Evolutionary conservation across 495 filamentous ascomycete species (phyloP).

Genomic region (Xylaria telfairii): DNA sequence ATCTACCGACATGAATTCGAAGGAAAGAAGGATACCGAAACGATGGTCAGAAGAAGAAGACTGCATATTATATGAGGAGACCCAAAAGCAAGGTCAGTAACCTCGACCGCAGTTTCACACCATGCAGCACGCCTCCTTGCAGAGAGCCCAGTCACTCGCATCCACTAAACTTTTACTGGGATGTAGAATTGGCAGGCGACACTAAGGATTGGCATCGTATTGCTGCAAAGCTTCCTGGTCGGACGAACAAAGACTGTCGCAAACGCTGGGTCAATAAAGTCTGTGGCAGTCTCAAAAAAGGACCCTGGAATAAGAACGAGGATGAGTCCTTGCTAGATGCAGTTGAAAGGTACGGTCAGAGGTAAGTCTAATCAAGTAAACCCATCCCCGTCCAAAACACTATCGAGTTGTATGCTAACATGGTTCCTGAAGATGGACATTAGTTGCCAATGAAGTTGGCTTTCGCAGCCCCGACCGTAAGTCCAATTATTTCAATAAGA

Average conservation of each 20-base stretch:
- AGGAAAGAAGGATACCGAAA: constrained; percentile 35
- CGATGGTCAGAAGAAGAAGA: constrained; percentile 43
- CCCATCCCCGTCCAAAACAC: background rate
- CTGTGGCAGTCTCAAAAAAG: constrained; percentile 49
- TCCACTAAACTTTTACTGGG: background rate
- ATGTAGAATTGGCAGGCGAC: background rate
- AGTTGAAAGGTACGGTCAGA: constrained; percentile 41
- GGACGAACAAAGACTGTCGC: constrained; percentile 52
- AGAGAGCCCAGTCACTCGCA: background rate
- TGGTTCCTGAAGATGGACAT: background rate
- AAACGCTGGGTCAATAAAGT: constrained; percentile 52
- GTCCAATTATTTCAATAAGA: background rate
- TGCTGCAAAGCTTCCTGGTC: constrained; percentile 43
- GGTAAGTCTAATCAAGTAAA: background rate
- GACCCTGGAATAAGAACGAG: constrained; percentile 48
- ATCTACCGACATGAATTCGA: constrained; percentile 15
- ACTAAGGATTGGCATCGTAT: constrained; percentile 43
- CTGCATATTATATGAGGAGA: constrained; percentile 38
- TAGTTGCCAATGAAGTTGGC: constrained; percentile 19
- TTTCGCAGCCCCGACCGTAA: constrained; percentile 24
- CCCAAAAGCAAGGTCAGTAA: constrained; percentile 35
- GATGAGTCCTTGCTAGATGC: constrained; percentile 42
- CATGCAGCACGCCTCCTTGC: background rate
- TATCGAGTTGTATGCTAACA: background rate
- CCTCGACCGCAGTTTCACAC: background rate